A percentile compares a stretch with the other conserved stretches of the same genome.
Evolutionary conservation across 2,329 filamentous ascomycete species (phyloP).

Genomic region (Dothistroma pini): DNA sequence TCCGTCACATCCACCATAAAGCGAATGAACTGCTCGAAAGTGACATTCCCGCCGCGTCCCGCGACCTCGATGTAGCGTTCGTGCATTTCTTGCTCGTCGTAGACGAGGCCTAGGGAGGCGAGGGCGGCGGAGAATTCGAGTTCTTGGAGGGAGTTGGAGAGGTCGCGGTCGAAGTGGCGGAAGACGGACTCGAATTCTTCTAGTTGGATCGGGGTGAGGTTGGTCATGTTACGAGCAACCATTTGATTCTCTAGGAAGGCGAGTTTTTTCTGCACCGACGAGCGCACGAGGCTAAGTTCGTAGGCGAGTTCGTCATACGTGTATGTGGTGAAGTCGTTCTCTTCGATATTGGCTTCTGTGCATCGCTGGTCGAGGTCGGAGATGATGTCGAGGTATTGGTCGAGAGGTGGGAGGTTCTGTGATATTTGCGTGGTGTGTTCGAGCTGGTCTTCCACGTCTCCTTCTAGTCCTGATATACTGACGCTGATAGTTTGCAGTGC

Average conservation of each 20-base stretch:
- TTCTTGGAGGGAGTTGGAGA: conserved; percentile 84
- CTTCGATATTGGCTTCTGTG: conserved; percentile 94
- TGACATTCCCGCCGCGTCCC: conserved; percentile 68
- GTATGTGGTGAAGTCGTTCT: conserved; percentile 99
- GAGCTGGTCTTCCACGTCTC: conserved; percentile 92
- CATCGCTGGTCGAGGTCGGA: conserved; percentile 83
- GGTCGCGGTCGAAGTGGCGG: conserved; percentile 92
- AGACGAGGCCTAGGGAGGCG: conserved; percentile 91
- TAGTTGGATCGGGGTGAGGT: conserved; percentile 93
- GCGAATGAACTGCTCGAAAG: conserved; percentile 97
- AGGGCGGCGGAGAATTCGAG: conserved; percentile 94
- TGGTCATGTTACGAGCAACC: conserved; percentile 97
- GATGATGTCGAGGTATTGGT: conserved; percentile 85
- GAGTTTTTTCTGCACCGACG: conserved; percentile 92
- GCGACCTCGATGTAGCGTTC: conserved; percentile 82
- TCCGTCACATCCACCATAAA: conserved; percentile 99
- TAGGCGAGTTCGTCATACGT: conserved; percentile 95
- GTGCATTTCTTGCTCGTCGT: conserved; percentile 98
- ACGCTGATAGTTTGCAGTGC: conserved; percentile 92
- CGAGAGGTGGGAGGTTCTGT: conserved; percentile 81
- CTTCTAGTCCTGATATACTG: conserved; percentile 94
- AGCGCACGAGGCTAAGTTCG: conserved; percentile 85
- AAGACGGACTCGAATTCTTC: conserved; percentile 99
- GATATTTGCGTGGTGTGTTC: conserved; percentile 81
- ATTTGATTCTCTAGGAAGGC: conserved; percentile 98